Evolutionary conservation across 2,329 filamentous ascomycete genomes (phyloP), one percentile per base, ranked within the genome.

Genomic region (Graphiopsis chlorocephala): DNA sequence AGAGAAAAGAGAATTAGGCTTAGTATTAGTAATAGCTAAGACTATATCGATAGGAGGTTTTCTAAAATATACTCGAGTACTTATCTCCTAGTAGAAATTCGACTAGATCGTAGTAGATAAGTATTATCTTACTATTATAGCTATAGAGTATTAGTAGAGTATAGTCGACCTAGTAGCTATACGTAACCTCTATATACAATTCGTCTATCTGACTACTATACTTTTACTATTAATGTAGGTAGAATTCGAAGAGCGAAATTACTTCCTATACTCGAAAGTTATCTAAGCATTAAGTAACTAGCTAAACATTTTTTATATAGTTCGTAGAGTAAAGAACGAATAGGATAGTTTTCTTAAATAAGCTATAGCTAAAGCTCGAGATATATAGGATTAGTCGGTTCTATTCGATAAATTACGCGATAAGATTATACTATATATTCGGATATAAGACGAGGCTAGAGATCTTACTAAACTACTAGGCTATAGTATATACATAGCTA

Each of bases 131-230:
- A 59, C 26, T 12, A 14, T 59, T 7, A 35, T 15, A n/a, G 17
- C 33, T 15, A 20, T 26, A 33, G 56, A 59, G n/a, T 59, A 59
- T 42, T 33, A 33, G n/a, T 33, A 12, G 11, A 59, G 28, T 33
- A 55, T 55, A 20, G 26, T 55, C 23, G 50, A 55, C 15, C 23
- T 55, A 17, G 33, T 33, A 61, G 33, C 33, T 11, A 11, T 35
- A 3, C 33, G 33, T 35, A 14, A 5, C 15, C 33, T 35, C 15
- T 11, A 12, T 35, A 35, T 12, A 35, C 33, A 65, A 33, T 53
- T 65, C 23, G 57, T 65, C 5, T 65, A 53, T 14, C 38, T 65
- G 20, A 65, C 57, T 12, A 31, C 63, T 26, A 65, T 58, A 23
- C 55, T 65, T 8, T 48, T 45, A 8, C 50, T 23, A 33, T 55